Conservation (phyloP, 1,284 basidiomycete genomes). For the Ceratobasidium sp. region DNA sequence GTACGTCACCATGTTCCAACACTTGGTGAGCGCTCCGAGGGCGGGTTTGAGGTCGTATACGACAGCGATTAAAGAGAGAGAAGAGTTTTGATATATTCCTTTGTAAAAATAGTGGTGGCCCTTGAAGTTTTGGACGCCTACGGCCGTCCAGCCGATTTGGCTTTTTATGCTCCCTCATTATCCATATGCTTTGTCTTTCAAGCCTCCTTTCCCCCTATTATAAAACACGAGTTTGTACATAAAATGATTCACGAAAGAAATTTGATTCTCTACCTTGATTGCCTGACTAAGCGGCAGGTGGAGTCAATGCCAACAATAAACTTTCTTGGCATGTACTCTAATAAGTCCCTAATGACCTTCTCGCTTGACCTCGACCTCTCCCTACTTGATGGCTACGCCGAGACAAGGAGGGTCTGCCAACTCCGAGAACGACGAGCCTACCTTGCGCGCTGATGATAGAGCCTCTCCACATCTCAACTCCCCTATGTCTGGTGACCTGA, state of each 20-base stretch:
- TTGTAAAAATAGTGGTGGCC: constrained; percentile 21
- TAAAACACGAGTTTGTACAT: constrained; percentile 19
- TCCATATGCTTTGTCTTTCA: constrained; percentile 1
- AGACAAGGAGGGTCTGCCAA: no score
- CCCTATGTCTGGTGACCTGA: background rate
- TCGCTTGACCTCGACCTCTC: no score
- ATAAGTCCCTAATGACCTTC: no score
- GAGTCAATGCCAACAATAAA: no score
- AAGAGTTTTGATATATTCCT: constrained; percentile 1
- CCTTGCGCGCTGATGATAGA: no score
- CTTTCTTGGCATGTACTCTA: no score
- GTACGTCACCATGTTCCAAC: constrained; percentile 5
- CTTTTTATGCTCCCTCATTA: background rate
- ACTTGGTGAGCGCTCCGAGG: constrained; percentile 3
- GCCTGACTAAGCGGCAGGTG: no score
- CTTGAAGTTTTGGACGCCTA: background rate
- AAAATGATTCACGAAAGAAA: background rate
- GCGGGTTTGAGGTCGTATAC: constrained; percentile 28
- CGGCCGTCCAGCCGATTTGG: background rate
- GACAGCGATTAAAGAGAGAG: constrained; percentile 14
- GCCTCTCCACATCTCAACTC: no score
- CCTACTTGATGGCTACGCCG: no score
- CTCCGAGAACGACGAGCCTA: no score
- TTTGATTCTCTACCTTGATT: background rate
- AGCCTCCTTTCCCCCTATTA: background rate